Evolutionary conservation across 805 yeast species (phyloP).

Genomic region (Priceomyces castillae): DNA sequence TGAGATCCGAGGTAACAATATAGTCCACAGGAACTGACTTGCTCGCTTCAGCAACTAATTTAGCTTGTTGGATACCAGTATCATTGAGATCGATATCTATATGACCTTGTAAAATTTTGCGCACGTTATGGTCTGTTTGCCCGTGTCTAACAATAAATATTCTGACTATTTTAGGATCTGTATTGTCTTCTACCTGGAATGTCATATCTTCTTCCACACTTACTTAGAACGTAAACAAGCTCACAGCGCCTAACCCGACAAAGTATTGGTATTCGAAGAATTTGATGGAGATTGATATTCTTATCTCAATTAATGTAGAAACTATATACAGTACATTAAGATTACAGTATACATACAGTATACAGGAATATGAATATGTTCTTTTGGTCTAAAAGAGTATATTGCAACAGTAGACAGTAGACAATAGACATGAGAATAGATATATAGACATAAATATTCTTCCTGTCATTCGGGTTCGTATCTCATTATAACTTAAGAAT

Average conservation of each 20-base stretch:
- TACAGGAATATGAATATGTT: too few relatives aligned
- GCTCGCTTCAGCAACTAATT: constrained; percentile 47
- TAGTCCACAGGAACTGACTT: constrained; percentile 42
- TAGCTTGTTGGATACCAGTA: constrained; percentile 62
- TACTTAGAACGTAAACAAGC: too few relatives aligned
- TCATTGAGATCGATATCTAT: constrained; percentile 60
- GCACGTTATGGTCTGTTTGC: constrained; percentile 70
- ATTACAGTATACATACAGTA: too few relatives aligned
- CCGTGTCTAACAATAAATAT: constrained; percentile 78
- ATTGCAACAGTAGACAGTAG: too few relatives aligned
- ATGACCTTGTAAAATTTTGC: constrained; percentile 79
- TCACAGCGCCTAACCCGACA: too few relatives aligned
- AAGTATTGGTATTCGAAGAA: neutral
- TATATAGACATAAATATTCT: too few relatives aligned
- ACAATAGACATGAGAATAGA: too few relatives aligned
- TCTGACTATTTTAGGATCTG: constrained; percentile 38
- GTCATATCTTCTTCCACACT: constrained; percentile 5
- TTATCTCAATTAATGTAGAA: too few relatives aligned
- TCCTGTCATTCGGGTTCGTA: too few relatives aligned
- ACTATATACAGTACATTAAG: neutral
- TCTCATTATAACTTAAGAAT: constrained; percentile 1
- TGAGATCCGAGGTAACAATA: constrained; percentile 51
- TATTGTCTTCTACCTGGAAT: constrained; percentile 22
- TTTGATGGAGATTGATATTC: neutral
- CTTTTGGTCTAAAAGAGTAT: too few relatives aligned